Evolutionary conservation across 805 yeast species (phyloP), one percentile per base, ranked within the genome.

Genomic region (Metschnikowia noctiluminum): DNA sequence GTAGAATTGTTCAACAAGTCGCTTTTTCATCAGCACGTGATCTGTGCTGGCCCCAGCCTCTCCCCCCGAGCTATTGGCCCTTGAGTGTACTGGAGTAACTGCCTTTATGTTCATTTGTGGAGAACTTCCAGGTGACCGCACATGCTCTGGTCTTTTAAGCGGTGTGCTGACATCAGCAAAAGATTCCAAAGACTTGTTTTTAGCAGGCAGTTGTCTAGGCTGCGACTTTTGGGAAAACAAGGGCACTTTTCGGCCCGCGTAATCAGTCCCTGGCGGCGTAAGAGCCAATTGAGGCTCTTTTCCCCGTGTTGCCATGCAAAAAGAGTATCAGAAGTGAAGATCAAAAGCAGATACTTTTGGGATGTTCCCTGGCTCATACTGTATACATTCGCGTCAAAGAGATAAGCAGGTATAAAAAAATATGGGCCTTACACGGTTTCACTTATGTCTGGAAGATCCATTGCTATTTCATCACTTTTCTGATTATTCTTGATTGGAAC

Each of bases 1-100:
- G 56, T 68, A 70, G 55, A 73, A 73, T 54, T 71, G 76, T 48
- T 71, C 74, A 42, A 71, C 76, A 46, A 73, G 57, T 32, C 72
- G 58, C 51, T 70, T 69, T 38, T 60, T 59, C 44, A 64, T 69
- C 30, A 46, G 50, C 31, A 38, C 43, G 28, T 10, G 32, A 6
- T 16, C 9, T 14, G 28, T 14, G 28, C 31, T 12, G 26, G 6
- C 37, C 27, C 36, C 16, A 36, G 21, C 26, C 39, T 42, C 45
- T 12, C 38, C 27, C 35, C 43, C 40, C 6, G 15, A 7, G 13
- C 46, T 43, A 30, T 35, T 28, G 7, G 21, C 13, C 4, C 37
- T 34, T 11, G 40, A 26, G 11, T 35, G 34, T 9, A 12, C 26
- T 15, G 15, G 21, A 21, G 21, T 21, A 4, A 21, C 21, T 21